Percentiles rank a stretch among this genome's conserved stretches.
These are phyloP conservation scores for Pseudohyphozyma bogoriensis DNA, from an alignment of 768 basidiomycete genomes.

Conservation along the genomic window DNA sequence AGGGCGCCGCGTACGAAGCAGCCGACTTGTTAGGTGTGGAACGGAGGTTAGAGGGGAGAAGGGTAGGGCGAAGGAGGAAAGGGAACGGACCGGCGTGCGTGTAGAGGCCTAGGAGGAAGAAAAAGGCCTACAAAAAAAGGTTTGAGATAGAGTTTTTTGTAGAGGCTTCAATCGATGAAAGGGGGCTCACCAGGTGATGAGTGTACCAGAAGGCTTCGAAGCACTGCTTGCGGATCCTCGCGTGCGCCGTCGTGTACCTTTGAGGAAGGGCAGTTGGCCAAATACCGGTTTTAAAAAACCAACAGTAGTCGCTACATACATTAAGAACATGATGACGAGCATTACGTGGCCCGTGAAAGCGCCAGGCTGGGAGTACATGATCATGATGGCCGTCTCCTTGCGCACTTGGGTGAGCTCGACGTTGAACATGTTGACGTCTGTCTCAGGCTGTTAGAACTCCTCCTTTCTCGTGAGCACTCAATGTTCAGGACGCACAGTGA, in stretches of 20 bases:
- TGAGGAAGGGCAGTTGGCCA: conserved; percentile 35
- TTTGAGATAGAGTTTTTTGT: not conserved
- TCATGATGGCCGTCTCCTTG: conserved; percentile 60
- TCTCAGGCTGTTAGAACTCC: conserved; percentile 23
- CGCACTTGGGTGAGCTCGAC: conserved; percentile 76
- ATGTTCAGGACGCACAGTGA: conserved; percentile 47
- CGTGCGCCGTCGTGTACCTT: conserved; percentile 72
- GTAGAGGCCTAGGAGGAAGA: conserved; percentile 85
- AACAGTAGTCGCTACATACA: too few relatives aligned
- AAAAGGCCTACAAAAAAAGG: conserved; percentile 55
- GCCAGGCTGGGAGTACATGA: conserved; percentile 54
- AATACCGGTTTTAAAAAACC: too few relatives aligned
- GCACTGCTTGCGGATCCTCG: conserved; percentile 74
- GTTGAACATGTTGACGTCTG: conserved; percentile 76
- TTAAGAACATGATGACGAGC: conserved; percentile 84
- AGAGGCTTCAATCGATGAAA: not conserved
- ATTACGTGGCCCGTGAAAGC: conserved; percentile 90
- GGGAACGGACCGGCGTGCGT: conserved; percentile 51
- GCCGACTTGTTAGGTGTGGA: conserved; percentile 45
- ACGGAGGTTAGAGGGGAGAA: not conserved
- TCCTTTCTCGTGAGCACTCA: not conserved
- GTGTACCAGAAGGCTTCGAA: conserved; percentile 98
- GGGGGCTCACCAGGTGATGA: conserved; percentile 48
- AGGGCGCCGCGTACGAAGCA: conserved; percentile 73
- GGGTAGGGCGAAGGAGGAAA: not conserved